Conservation (phyloP, 2,329 filamentous ascomycete species). For the Penicillium sp. region DNA sequence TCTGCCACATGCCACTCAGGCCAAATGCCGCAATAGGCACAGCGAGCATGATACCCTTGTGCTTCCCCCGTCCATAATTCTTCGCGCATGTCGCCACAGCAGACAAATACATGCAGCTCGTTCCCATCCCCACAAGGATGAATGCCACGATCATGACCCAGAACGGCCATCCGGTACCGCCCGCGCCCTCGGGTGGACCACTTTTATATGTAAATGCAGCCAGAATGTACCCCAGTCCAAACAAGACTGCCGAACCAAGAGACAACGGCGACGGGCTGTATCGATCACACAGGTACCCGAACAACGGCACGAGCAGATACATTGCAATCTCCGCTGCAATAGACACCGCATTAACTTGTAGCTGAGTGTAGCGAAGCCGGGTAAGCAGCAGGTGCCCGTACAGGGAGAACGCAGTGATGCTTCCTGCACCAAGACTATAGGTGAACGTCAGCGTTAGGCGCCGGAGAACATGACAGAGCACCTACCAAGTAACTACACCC, state of each 20-base stretch:
- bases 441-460: constrained; percentile 6
- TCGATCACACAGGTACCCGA: constrained; percentile 89
- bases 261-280: constrained; percentile 74
- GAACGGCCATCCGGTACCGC: constrained; percentile 63
- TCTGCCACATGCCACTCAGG: constrained; percentile 91
- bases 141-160: constrained; percentile 81
- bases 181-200: constrained; percentile 49
- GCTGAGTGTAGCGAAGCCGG: constrained; percentile 78
- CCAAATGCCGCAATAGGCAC: constrained; percentile 90
- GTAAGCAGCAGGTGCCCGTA: constrained; percentile 89
- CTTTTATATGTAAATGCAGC: constrained; percentile 72
- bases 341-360: constrained; percentile 84
- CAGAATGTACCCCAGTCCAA: constrained; percentile 74
- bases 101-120: constrained; percentile 81
- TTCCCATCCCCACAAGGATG: constrained; percentile 73
- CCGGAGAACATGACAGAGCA: background rate
- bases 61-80: constrained; percentile 87
- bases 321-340: constrained; percentile 81
- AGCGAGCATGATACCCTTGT: constrained; percentile 83
- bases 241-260: constrained; percentile 65
- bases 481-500: constrained; percentile 56
- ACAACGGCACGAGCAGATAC: constrained; percentile 84
- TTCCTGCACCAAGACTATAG: constrained; percentile 70
- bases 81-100: constrained; percentile 95
- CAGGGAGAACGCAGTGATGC: constrained; percentile 87